Percentiles rank a stretch among this genome's conserved stretches.
Conservation (phyloP, 768 basidiomycete species). For the Paxillus involutus region DNA sequence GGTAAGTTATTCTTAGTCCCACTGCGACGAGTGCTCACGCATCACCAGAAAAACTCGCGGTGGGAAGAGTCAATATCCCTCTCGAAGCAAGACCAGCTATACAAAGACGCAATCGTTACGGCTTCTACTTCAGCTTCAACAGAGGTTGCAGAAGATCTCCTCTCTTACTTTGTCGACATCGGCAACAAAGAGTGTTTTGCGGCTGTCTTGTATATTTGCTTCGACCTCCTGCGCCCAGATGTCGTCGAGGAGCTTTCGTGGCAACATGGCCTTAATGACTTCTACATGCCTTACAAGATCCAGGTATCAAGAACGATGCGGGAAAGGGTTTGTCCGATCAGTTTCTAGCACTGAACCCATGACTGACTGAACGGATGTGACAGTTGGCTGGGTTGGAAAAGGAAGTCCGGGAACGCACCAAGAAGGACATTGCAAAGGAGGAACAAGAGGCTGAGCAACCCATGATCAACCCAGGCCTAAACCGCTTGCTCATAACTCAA, state of each 20-base stretch:
- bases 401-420: constrained; percentile 83
- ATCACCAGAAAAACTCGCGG: constrained; percentile 78
- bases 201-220: constrained; percentile 86
- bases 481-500: constrained; percentile 67
- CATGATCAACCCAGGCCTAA: constrained; percentile 83
- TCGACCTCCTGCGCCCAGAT: constrained; percentile 92
- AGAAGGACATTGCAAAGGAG: constrained; percentile 88
- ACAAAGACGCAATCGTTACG: constrained; percentile 95
- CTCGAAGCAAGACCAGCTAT: constrained; percentile 95
- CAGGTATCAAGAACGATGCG: constrained; percentile 81
- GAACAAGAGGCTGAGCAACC: constrained; percentile 82
- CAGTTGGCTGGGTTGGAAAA: constrained; percentile 81
- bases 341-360: constrained; percentile 2
- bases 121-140: constrained; percentile 81
- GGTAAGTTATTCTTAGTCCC: constrained; percentile 39
- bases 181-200: constrained; percentile 99
- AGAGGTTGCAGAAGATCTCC: constrained; percentile 91
- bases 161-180: constrained; percentile 97
- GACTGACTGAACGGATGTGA: constrained; percentile 4
- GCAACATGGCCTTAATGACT: constrained; percentile 95
- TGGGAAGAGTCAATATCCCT: constrained; percentile 97
- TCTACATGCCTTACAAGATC: constrained; percentile 95
- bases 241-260: constrained; percentile 94
- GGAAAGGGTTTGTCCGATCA: constrained; percentile 55
- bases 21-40: background rate